phyloP scores from a whole-genome alignment of 768 basidiomycete genomes.

The Podaxis sp. region DNA sequence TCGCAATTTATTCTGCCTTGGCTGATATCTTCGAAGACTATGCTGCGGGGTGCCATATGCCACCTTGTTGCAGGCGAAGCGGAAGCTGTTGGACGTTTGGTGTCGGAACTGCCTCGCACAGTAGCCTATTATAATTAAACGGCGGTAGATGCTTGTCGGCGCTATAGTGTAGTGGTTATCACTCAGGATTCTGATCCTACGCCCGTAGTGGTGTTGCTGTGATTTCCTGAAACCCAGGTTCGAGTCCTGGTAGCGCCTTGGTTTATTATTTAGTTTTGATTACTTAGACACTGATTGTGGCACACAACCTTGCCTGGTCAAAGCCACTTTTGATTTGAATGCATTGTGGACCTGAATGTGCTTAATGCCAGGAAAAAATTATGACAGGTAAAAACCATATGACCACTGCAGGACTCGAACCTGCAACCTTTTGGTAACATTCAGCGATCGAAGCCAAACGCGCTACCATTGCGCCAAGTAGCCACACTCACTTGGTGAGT shows the following conservation, averaged over 20 bases:
- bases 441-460: slow-evolving; percentile 84
- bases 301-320: background rate
- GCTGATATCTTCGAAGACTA: too few species aligned
- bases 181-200: slow-evolving; percentile 26
- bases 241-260: slow-evolving; percentile 20
- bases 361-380: background rate
- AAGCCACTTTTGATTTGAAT: background rate
- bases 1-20: too few species aligned
- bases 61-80: too few species aligned
- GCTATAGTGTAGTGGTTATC: slow-evolving; percentile 31
- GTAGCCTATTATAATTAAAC: background rate
- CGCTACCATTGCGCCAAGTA: slow-evolving; percentile 95
- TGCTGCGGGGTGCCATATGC: too few species aligned
- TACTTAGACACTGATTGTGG: background rate
- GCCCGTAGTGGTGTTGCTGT: background rate
- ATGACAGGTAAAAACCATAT: slow-evolving; percentile 20
- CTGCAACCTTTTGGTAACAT: slow-evolving; percentile 88
- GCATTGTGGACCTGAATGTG: too few species aligned
- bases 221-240: slow-evolving; percentile 21
- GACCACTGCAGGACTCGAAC: slow-evolving; percentile 96
- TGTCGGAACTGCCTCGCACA: background rate
- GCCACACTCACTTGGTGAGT: slow-evolving; percentile 14
- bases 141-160: slow-evolving; percentile 3
- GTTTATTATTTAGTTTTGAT: background rate
- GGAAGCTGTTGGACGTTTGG: too few species aligned